Base-by-base conservation (phyloP, 306 rosid genomes). In the Adenanthera pavonina region DNA sequence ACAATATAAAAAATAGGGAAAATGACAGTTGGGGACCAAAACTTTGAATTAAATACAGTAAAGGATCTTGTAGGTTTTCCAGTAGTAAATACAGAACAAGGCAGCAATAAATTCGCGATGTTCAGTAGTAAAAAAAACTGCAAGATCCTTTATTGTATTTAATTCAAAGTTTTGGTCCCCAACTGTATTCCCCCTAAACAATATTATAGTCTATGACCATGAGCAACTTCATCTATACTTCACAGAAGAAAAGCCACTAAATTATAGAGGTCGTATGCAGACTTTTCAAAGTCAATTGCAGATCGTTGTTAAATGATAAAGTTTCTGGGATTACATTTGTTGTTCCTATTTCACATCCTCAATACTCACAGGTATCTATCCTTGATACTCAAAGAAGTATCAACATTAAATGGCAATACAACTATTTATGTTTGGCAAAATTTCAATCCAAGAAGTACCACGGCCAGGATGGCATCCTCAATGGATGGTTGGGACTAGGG, bases 201-300 rank as follows among this genome's bases (percentile, higher is more conserved):
- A n/a, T 53, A 72, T 52, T 51, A 44, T 34, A 16, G 10, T 78
- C 54, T 74, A 60, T 20, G 43, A 60, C 60, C 60, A 16, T 52
- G 49, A 56, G 57, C n/a, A 66, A 54, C 61, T 65, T 78, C 76
- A 74, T 56, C 64, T 43, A 74, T 53, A 38, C 60, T 56, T 46
- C n/a, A 77, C 35, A 36, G 80, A 65, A 53, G 38, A 46, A 53
- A 78, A 49, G 61, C 51, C 34, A 53, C 72, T 11, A 19, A n/a
- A 57, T 74, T 66, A 49, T 53, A 16, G 70, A 5, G 65, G 69
- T 35, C 35, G 38, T 15, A 59, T 48, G 41, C 75, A 72, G 33
- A 41, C 36, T 41, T 40, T 70, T 49, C 41, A 70, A 59, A 59
- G 70, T 73, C 41, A 51, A 74, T 59, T 59, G 38, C 65, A 48